A percentile compares a stretch with the other conserved stretches of the same genome.
Conservation (phyloP, 2,329 filamentous ascomycete genomes). For the Colletotrichum coccodes region DNA sequence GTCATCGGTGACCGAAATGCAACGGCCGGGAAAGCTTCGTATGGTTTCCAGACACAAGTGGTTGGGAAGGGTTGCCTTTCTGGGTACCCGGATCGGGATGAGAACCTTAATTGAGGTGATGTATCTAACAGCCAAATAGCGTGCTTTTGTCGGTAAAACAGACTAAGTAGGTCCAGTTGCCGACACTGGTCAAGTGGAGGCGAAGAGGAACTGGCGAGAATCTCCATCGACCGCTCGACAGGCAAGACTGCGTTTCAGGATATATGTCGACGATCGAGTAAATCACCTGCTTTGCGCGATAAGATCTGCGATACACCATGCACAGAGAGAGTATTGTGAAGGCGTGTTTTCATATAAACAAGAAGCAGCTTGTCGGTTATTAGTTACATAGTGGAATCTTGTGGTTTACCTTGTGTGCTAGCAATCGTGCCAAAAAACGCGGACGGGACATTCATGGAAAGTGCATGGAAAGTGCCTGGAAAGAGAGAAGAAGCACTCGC, state of each 20-base stretch:
- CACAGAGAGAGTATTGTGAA: not conserved
- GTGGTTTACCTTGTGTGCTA: too few species aligned
- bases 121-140: not conserved
- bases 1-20: slow-evolving; percentile 8
- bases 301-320: not conserved
- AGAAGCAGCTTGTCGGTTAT: not conserved
- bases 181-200: not conserved
- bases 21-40: slow-evolving; percentile 2
- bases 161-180: not conserved
- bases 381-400: not conserved
- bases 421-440: not conserved
- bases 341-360: not conserved
- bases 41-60: not conserved
- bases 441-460: not conserved
- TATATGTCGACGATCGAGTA: not conserved
- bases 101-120: not conserved
- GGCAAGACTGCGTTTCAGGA: too few species aligned
- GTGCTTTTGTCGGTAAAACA: not conserved
- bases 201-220: too few species aligned
- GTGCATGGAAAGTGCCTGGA: not conserved
- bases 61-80: not conserved
- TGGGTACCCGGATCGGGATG: not conserved
- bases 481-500: not conserved
- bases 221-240: too few species aligned
- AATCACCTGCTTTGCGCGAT: not conserved